Conservation (phyloP, 495 filamentous ascomycete genomes). For the Aspergillus diversus region DNA sequence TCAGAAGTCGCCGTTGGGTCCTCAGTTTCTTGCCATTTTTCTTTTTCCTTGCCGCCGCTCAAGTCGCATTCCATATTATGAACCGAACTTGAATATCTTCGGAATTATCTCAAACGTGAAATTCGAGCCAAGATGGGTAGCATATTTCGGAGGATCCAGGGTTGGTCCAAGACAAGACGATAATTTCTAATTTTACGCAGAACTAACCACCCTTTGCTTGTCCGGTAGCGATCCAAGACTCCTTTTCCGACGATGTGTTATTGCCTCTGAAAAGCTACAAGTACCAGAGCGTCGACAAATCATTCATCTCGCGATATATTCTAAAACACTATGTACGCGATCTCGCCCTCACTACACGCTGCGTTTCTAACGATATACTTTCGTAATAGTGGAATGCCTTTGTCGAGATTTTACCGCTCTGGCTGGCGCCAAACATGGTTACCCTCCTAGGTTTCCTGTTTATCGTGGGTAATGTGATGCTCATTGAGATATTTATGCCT, state of each 20-base stretch:
- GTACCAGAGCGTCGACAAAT: conserved; percentile 96
- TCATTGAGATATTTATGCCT: conserved; percentile 82
- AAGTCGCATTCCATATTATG: conserved; percentile 25
- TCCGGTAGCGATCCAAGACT: conserved; percentile 55
- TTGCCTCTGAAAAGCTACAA: conserved; percentile 93
- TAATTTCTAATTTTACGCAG: background rate
- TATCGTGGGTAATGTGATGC: conserved; percentile 82
- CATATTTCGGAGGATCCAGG: conserved; percentile 49
- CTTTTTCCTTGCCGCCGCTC: background rate
- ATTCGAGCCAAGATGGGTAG: conserved; percentile 36
- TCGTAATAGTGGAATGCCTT: conserved; percentile 88
- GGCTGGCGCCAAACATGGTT: conserved; percentile 97
- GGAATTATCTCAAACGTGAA: conserved; percentile 8
- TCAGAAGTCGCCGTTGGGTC: background rate
- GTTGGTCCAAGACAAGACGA: conserved; percentile 23
- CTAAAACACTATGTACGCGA: conserved; percentile 86
- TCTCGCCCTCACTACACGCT: background rate
- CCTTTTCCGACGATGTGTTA: conserved; percentile 69
- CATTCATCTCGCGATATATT: conserved; percentile 90
- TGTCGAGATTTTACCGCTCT: conserved; percentile 88
- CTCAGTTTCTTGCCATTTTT: background rate
- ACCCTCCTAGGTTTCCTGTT: conserved; percentile 94
- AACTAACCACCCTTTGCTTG: conserved; percentile 26
- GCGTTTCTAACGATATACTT: conserved; percentile 18
- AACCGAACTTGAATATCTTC: conserved; percentile 15